These are phyloP conservation scores for Fusarium sp. DNA, from an alignment of 2,329 filamentous ascomycete genomes.

Conservation along the genomic window DNA sequence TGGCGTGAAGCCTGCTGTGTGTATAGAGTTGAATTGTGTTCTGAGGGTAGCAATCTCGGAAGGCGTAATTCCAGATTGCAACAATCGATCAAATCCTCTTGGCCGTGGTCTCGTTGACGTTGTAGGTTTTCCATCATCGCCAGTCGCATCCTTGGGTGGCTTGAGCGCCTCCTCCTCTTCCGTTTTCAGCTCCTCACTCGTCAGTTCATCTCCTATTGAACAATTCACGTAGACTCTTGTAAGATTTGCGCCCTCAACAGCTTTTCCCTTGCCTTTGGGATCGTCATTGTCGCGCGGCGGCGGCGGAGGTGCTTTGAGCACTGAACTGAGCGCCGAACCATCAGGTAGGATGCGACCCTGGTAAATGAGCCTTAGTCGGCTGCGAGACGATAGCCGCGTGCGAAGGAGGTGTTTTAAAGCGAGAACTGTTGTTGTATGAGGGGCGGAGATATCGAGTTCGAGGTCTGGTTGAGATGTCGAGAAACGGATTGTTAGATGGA, in stretches of 20 bases:
- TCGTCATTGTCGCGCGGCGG: constrained; percentile 53
- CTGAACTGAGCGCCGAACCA: constrained; percentile 71
- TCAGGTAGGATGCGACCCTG: constrained; percentile 88
- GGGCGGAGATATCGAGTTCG: constrained; percentile 76
- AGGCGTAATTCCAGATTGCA: constrained; percentile 82
- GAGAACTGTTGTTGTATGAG: constrained; percentile 76
- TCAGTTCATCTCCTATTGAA: constrained; percentile 83
- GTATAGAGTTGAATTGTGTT: constrained; percentile 88
- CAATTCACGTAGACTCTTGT: constrained; percentile 90
- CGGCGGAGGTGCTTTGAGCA: constrained; percentile 73
- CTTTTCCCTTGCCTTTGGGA: constrained; percentile 67
- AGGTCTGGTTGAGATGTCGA: constrained; percentile 86
- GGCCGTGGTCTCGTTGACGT: constrained; percentile 50
- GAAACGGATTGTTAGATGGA: constrained; percentile 91
- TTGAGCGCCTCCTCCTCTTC: constrained; percentile 66
- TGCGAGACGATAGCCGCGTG: constrained; percentile 72
- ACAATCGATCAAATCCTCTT: constrained; percentile 87
- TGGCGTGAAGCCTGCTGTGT: constrained; percentile 83
- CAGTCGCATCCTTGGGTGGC: constrained; percentile 57
- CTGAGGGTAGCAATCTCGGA: constrained; percentile 87
- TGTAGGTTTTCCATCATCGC: constrained; percentile 54
- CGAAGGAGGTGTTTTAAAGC: constrained; percentile 87
- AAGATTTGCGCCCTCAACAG: constrained; percentile 60
- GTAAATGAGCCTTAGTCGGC: constrained; percentile 88
- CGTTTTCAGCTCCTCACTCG: constrained; percentile 72